Evolutionary conservation across 495 filamentous ascomycete genomes (phyloP), one percentile per base, ranked within the genome.

Genomic region (Bathelium albidoporum): DNA sequence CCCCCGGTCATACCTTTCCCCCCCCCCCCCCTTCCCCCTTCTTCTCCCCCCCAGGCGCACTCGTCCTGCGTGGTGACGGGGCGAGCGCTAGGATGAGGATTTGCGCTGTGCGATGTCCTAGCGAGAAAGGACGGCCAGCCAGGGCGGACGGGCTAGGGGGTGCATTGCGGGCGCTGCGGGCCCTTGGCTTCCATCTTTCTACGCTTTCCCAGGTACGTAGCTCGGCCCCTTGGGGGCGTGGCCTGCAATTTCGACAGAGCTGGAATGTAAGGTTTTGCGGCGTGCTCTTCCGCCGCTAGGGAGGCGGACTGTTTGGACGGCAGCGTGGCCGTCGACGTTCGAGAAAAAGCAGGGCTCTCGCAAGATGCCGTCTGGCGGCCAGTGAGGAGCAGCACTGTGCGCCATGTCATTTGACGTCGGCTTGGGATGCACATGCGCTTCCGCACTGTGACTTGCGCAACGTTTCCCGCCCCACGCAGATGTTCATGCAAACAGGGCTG

Each of bases 401-500:
- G 49, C 49, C 49, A 9, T 55, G 49, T 55, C 49, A 55, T 55
- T 55, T 55, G 49, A n/a, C 16, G 24, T 55, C 49, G 24, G 22
- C 20, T 20, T 55, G 20, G 49, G 49, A 20, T 20, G 24, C 49
- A 1, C 49, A 28, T 55, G 9, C 22, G 49, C 24, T 28, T 29
- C 49, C 49, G 49, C 20, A 29, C 26, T 55, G 49, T 55, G 49
- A 55, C 49, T 55, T 55, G 49, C 49, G 29, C 49, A 55, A 55
- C 49, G 49, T 55, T 55, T 55, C 24, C 22, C 22, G 43, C 43
- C 43, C 43, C 49, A 26, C 49, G 24, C 49, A 26, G 49, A 55
- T 55, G 49, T 55, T 55, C 20, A 55, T 55, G 49, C 49, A 55
- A 29, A 5, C n/a, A n/a, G 29, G 24, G 49, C 22, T 55, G 9